Evolutionary conservation across 1,284 basidiomycete species (phyloP).

Genomic region (Clitocybe nebularis): DNA sequence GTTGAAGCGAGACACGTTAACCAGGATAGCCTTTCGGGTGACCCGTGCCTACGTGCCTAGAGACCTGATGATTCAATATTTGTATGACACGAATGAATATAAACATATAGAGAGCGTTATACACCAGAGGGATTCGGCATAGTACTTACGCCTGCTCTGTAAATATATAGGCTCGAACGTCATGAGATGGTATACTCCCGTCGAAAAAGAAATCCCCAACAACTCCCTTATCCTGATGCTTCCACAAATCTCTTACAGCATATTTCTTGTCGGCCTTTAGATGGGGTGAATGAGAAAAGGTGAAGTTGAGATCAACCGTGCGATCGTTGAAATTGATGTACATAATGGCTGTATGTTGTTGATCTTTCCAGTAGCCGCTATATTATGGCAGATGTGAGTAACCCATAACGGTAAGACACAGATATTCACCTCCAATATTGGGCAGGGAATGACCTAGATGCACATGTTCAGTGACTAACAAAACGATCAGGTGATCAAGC

Average conservation of each 20-base stretch:
- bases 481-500: slow-evolving; percentile 2
- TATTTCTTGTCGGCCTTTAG: slow-evolving; percentile 19
- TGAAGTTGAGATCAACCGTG: slow-evolving; percentile 25
- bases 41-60: too few species aligned
- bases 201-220: slow-evolving; percentile 20
- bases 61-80: too few species aligned
- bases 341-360: slow-evolving; percentile 24
- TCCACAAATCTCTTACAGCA: slow-evolving; percentile 23
- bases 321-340: slow-evolving; percentile 26
- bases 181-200: slow-evolving; percentile 19
- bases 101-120: too few species aligned
- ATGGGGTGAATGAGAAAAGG: slow-evolving; percentile 22
- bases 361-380: slow-evolving; percentile 21
- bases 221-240: slow-evolving; percentile 20
- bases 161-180: slow-evolving; percentile 22
- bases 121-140: too few species aligned
- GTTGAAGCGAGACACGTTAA: too few species aligned
- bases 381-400: background rate
- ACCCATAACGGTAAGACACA: background rate
- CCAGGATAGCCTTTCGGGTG: too few species aligned
- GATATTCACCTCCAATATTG: slow-evolving; percentile 27
- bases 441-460: slow-evolving; percentile 19
- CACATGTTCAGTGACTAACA: background rate
- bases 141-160: slow-evolving; percentile 17
- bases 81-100: too few species aligned